Percentiles rank a stretch among this genome's conserved stretches.
phyloP scores from a whole-genome alignment of 768 basidiomycete genomes.

The Rhizopogon roseolus region DNA sequence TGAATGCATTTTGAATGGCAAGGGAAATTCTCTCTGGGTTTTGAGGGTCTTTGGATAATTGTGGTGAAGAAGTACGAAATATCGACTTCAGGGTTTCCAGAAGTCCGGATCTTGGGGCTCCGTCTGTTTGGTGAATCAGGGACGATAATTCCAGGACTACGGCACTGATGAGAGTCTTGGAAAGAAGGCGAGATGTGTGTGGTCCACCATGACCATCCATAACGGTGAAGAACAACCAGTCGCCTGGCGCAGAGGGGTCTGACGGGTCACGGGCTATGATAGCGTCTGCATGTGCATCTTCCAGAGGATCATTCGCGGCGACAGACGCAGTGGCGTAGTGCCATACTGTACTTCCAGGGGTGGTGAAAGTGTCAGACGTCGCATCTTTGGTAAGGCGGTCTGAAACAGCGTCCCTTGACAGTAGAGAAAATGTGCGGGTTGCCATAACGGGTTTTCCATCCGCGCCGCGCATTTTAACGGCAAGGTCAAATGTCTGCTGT shows the following conservation, averaged over 20 bases:
- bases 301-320: constrained; percentile 85
- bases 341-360: constrained; percentile 61
- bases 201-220: constrained; percentile 90
- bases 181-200: constrained; percentile 80
- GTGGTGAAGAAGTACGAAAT: constrained; percentile 19
- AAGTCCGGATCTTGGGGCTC: constrained; percentile 19
- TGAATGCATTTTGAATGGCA: constrained; percentile 76
- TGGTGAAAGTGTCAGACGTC: constrained; percentile 36
- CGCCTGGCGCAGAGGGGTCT: constrained; percentile 58
- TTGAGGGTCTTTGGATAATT: constrained; percentile 33
- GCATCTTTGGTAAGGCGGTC: constrained; percentile 54
- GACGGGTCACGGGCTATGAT: constrained; percentile 59
- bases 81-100: constrained; percentile 30
- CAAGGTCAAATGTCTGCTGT: constrained; percentile 54
- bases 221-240: constrained; percentile 80
- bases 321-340: constrained; percentile 75
- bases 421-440: constrained; percentile 47
- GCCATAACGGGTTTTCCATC: constrained; percentile 59
- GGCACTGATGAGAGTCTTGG: constrained; percentile 78
- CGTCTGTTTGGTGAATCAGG: constrained; percentile 34
- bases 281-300: constrained; percentile 78
- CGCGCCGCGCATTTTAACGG: constrained; percentile 45
- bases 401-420: constrained; percentile 52
- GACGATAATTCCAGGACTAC: constrained; percentile 71
- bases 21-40: constrained; percentile 51